phyloP scores from a whole-genome alignment of 306 rosid species.

The Quercus berberidifolia region DNA sequence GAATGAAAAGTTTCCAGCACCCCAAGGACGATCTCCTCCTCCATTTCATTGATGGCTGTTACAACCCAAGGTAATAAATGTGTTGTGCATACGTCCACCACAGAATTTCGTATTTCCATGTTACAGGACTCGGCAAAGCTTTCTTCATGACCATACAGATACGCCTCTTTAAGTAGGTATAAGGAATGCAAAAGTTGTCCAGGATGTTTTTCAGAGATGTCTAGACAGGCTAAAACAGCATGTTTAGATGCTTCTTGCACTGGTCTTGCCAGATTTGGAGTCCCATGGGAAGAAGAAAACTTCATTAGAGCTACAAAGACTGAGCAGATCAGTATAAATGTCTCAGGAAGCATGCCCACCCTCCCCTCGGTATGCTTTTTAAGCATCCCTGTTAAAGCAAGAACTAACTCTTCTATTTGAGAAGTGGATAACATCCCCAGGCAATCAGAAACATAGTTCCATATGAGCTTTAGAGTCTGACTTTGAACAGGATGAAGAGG shows the following conservation, averaged over 20 bases:
- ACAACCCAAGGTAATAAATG: constrained; percentile 81
- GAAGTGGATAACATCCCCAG: constrained; percentile 74
- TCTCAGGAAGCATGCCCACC: constrained; percentile 72
- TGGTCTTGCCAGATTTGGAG: constrained; percentile 39
- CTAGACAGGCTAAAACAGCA: constrained; percentile 64
- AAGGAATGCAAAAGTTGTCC: constrained; percentile 63
- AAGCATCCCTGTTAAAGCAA: constrained; percentile 62
- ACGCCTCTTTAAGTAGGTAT: constrained; percentile 79
- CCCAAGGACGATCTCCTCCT: constrained; percentile 74
- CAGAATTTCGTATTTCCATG: constrained; percentile 40
- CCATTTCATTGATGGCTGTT: constrained; percentile 51
- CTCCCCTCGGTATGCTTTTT: constrained; percentile 60
- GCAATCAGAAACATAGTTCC: constrained; percentile 68
- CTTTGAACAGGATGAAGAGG: constrained; percentile 86
- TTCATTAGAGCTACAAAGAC: constrained; percentile 61
- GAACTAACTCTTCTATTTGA: constrained; percentile 63
- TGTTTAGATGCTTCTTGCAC: constrained; percentile 55
- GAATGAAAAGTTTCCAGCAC: constrained; percentile 73
- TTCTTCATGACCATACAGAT: constrained; percentile 50
- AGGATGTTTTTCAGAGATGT: constrained; percentile 42
- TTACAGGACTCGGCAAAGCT: constrained; percentile 31
- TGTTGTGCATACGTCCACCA: constrained; percentile 49
- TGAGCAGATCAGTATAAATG: constrained; percentile 61
- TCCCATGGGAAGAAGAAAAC: constrained; percentile 58
- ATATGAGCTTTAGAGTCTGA: constrained; percentile 68